Evolutionary conservation across 306 rosid species (phyloP).

Genomic region (Quercus berberidifolia): DNA sequence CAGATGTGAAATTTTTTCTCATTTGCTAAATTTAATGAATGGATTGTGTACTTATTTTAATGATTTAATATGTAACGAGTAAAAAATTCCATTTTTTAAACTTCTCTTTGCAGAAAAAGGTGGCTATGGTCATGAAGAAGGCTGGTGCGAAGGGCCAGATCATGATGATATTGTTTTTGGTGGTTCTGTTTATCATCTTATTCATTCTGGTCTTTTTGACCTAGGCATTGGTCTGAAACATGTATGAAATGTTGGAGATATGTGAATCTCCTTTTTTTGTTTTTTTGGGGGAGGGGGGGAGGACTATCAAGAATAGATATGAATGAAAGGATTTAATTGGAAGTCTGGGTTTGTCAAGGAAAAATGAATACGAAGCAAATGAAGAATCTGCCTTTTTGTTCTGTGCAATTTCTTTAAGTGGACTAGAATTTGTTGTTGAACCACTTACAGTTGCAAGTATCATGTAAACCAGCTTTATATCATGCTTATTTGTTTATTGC

Average conservation of each 20-base stretch:
- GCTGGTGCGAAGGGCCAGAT: conserved; percentile 89
- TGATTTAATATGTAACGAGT: too few relatives aligned
- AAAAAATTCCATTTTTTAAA: conserved; percentile 12
- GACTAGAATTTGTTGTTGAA: not conserved
- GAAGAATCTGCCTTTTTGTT: not conserved
- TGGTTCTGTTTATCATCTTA: conserved; percentile 78
- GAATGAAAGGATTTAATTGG: not conserved
- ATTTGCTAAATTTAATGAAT: too few relatives aligned
- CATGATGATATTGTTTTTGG: conserved; percentile 79
- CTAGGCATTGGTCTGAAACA: conserved; percentile 30
- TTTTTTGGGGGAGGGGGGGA: not conserved
- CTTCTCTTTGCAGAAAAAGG: conserved; percentile 73
- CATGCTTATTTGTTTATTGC: not conserved
- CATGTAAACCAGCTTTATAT: conserved; percentile 2
- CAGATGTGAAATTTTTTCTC: too few relatives aligned
- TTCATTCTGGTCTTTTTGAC: conserved; percentile 89
- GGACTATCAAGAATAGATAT: conserved; percentile 3
- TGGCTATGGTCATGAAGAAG: conserved; percentile 93
- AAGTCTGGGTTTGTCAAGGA: conserved; percentile 3
- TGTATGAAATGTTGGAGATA: not conserved
- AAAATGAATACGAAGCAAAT: conserved; percentile 7
- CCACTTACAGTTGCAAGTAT: not conserved
- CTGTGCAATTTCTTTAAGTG: not conserved
- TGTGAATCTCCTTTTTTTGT: not conserved
- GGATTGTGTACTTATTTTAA: too few relatives aligned